phyloP scores from a whole-genome alignment of 129 eudicot genomes.

The Gnaphalium uliginosum region DNA sequence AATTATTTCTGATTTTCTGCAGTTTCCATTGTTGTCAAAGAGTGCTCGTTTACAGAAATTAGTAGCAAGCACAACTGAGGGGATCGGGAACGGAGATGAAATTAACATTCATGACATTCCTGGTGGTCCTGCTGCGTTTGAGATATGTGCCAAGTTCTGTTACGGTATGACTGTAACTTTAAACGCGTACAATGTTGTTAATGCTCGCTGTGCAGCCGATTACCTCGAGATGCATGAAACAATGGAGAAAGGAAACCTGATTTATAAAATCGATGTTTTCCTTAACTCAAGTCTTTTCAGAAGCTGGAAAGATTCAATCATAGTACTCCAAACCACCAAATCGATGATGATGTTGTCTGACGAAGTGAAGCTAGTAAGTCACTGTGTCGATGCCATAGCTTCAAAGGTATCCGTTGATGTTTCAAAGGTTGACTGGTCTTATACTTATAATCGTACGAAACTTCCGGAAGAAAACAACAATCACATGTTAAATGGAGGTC shows the following conservation, averaged over 20 bases:
- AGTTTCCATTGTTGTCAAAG: conserved; percentile 94
- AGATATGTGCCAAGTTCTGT: conserved; percentile 93
- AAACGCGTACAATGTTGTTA: conserved; percentile 77
- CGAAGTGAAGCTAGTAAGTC: conserved; percentile 70
- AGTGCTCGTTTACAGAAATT: conserved; percentile 72
- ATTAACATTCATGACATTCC: conserved; percentile 72
- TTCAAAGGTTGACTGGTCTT: conserved; percentile 88
- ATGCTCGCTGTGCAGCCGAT: conserved; percentile 88
- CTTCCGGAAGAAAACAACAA: conserved; percentile 70
- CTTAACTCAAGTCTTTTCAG: conserved; percentile 71
- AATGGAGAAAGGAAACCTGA: conserved; percentile 86
- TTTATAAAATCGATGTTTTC: conserved; percentile 84
- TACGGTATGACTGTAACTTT: conserved; percentile 91
- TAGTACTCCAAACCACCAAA: conserved; percentile 77
- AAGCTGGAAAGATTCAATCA: conserved; percentile 97
- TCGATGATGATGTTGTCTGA: conserved; percentile 58
- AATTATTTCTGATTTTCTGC: conserved; percentile 38
- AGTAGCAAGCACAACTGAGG: conserved; percentile 54
- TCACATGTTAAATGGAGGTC: conserved; percentile 48
- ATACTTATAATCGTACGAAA: conserved; percentile 75
- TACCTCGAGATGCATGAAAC: conserved; percentile 87
- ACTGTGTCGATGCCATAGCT: conserved; percentile 71
- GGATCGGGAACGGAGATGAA: conserved; percentile 57
- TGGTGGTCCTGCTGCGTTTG: conserved; percentile 81
- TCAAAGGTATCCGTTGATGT: conserved; percentile 74